phyloP scores from a whole-genome alignment of 345 rosid genomes.

The Syzygium aromaticum region DNA sequence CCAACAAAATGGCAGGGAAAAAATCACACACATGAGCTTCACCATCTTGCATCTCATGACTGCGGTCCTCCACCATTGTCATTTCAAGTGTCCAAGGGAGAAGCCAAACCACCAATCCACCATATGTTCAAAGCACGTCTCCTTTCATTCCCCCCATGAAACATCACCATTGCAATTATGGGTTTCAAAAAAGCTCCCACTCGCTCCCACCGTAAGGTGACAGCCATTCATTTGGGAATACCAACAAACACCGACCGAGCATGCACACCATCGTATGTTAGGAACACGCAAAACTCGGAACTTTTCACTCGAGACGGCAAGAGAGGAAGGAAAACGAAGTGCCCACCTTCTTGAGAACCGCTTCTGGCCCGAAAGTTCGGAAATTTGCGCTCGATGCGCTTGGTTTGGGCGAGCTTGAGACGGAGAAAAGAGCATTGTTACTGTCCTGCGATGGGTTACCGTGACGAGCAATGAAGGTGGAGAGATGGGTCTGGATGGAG shows the following conservation, averaged over 20 bases:
- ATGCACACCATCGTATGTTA: not conserved
- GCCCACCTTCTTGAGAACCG: conserved; percentile 33
- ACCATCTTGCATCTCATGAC: not conserved
- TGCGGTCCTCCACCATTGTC: not conserved
- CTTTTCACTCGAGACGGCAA: not conserved
- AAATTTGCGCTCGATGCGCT: conserved; percentile 7
- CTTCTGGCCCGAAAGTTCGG: not conserved
- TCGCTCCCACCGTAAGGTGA: not conserved
- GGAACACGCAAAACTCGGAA: not conserved
- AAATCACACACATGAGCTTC: not conserved
- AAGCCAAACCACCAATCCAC: not conserved
- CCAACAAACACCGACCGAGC: not conserved
- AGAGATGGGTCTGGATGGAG: conserved; percentile 47
- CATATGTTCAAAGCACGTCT: not conserved
- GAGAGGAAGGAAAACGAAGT: not conserved
- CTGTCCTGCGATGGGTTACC: conserved; percentile 1
- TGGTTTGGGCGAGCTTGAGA: conserved; percentile 14
- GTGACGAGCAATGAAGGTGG: conserved; percentile 25
- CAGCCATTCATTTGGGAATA: not conserved
- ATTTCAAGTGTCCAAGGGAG: not conserved
- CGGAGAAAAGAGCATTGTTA: conserved; percentile 20
- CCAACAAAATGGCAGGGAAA: not conserved
- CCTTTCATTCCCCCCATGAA: not conserved
- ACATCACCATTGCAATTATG: not conserved
- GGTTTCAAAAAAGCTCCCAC: not conserved